These are phyloP conservation scores for Biscogniauxia mediterranea DNA, from an alignment of 2,329 filamentous ascomycete species.

Conservation along the genomic window DNA sequence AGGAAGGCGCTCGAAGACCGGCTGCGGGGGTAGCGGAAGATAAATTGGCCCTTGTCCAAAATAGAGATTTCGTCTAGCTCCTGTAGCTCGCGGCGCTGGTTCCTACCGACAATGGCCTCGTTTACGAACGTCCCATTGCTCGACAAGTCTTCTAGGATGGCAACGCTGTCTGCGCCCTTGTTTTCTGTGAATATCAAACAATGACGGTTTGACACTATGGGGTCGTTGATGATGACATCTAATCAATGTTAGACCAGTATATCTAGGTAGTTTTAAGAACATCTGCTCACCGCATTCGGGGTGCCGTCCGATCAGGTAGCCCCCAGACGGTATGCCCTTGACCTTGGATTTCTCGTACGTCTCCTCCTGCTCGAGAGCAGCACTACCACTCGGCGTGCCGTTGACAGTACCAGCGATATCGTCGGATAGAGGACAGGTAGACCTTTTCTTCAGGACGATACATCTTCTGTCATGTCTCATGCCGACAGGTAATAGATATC, in stretches of 20 bases:
- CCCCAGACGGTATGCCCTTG: conserved; percentile 66
- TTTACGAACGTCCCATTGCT: conserved; percentile 97
- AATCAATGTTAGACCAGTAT: conserved; percentile 14
- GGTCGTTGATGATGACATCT: conserved; percentile 73
- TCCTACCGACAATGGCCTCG: conserved; percentile 84
- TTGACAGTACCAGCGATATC: conserved; percentile 40
- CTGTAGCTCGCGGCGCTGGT: conserved; percentile 83
- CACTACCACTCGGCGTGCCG: conserved; percentile 40
- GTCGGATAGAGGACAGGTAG: conserved; percentile 63
- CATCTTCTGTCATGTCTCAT: conserved; percentile 65
- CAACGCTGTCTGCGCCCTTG: conserved; percentile 58
- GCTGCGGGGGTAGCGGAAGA: conserved; percentile 84
- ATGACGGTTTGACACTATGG: conserved; percentile 84
- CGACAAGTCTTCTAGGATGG: conserved; percentile 87
- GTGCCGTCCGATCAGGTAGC: conserved; percentile 90
- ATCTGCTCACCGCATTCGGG: conserved; percentile 78
- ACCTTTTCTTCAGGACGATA: conserved; percentile 70
- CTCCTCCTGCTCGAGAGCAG: conserved; percentile 55
- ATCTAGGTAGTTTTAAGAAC: conserved; percentile 1
- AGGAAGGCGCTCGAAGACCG: conserved; percentile 74
- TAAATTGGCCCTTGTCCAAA: conserved; percentile 78
- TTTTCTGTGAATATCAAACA: conserved; percentile 66
- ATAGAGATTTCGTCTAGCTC: conserved; percentile 91
- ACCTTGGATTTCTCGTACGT: conserved; percentile 62
- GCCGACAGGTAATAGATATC: conserved; percentile 84